phyloP scores from a whole-genome alignment of 2,329 filamentous ascomycete species.

The Aspergillus sojae region DNA sequence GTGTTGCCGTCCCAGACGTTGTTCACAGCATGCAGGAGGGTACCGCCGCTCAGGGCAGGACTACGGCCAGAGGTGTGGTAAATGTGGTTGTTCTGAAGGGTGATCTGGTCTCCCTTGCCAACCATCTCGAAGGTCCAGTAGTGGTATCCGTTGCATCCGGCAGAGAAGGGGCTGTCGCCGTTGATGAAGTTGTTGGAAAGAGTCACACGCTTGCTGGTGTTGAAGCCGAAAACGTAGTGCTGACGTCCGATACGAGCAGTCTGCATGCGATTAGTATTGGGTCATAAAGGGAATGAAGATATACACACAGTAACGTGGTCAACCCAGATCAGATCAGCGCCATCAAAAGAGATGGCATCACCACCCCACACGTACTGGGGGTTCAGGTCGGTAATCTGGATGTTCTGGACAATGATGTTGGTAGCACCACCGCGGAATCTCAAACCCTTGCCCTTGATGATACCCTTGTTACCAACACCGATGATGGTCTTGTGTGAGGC shows the following conservation, averaged over 20 bases:
- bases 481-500: conserved; percentile 59
- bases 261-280: neutral
- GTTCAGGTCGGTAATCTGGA: conserved; percentile 55
- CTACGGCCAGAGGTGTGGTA: conserved; percentile 60
- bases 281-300: no score
- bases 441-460: conserved; percentile 60
- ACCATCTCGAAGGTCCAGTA: conserved; percentile 49
- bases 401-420: conserved; percentile 63
- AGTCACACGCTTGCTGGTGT: conserved; percentile 57
- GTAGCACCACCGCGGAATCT: conserved; percentile 45
- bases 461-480: conserved; percentile 53
- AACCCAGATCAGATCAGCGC: conserved; percentile 45
- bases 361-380: conserved; percentile 60
- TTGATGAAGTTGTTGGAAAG: conserved; percentile 64
- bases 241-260: conserved; percentile 62
- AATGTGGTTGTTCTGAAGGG: conserved; percentile 64
- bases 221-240: conserved; percentile 61
- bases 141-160: conserved; percentile 60
- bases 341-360: conserved; percentile 56
- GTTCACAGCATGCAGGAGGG: conserved; percentile 61
- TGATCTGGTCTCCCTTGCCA: conserved; percentile 58
- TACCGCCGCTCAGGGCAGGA: conserved; percentile 60
- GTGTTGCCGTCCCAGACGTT: conserved; percentile 62
- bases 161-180: conserved; percentile 56
- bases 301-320: conserved; percentile 45